Conservation (phyloP, 257 asterid species). For the Solanum pimpinellifolium region DNA sequence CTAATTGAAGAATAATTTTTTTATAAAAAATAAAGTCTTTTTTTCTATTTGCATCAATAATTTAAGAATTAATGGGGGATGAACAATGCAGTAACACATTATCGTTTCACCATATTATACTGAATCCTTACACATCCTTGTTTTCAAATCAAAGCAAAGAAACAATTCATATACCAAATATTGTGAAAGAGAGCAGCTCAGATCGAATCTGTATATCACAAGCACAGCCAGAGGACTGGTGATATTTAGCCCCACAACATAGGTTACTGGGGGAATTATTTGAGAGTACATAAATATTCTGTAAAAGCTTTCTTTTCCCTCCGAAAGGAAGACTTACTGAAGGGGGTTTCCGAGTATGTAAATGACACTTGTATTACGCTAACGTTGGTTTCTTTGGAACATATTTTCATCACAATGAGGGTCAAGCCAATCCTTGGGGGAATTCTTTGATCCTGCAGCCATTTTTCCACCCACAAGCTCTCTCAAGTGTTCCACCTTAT, state of each 20-base stretch:
- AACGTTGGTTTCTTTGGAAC: slow-evolving; percentile 46
- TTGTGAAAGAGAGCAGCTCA: neutral
- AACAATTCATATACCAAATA: neutral
- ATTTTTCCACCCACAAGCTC: slow-evolving; percentile 77
- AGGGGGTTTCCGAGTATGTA: neutral
- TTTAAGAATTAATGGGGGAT: neutral
- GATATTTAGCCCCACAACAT: neutral
- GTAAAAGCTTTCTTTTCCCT: neutral
- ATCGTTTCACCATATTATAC: neutral
- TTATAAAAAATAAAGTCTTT: too few relatives aligned
- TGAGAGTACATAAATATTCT: neutral
- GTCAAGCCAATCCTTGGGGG: slow-evolving; percentile 81
- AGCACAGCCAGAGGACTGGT: neutral
- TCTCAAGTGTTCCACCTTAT: slow-evolving; percentile 64
- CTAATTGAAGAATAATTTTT: too few relatives aligned
- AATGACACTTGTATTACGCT: neutral
- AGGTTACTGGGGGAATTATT: neutral
- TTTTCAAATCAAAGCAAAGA: neutral
- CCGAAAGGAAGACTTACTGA: neutral
- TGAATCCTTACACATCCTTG: neutral
- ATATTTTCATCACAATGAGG: slow-evolving; percentile 87
- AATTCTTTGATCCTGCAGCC: slow-evolving; percentile 28
- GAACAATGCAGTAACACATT: neutral
- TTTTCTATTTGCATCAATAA: neutral
- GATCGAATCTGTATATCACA: neutral